Conservation (phyloP, 1,284 basidiomycete species). For the Cryptococcus sp. region DNA sequence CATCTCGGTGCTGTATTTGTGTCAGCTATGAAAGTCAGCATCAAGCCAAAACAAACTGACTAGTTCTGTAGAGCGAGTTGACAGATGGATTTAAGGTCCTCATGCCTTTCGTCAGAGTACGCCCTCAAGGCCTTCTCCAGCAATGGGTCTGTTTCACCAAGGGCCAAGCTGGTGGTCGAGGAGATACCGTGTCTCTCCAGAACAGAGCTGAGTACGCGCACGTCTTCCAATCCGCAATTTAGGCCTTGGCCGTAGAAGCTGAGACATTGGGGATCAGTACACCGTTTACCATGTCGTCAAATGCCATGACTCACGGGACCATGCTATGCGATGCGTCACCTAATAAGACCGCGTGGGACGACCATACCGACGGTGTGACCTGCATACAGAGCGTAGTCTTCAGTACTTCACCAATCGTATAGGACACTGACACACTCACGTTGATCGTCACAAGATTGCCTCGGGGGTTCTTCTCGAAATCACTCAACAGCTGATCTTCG, state of each 20-base stretch:
- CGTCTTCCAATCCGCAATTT: constrained; percentile 97
- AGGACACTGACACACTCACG: constrained; percentile 56
- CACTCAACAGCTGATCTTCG: constrained; percentile 69
- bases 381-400: constrained; percentile 45
- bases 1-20: constrained; percentile 77
- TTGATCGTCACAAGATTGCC: constrained; percentile 88
- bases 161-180: constrained; percentile 42
- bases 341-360: constrained; percentile 80
- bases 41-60: constrained; percentile 59
- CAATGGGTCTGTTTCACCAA: constrained; percentile 50
- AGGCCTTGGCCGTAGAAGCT: constrained; percentile 98
- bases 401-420: neutral
- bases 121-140: constrained; percentile 68
- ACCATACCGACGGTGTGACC: constrained; percentile 86
- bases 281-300: neutral
- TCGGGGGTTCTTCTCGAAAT: constrained; percentile 79
- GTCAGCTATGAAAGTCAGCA: constrained; percentile 3
- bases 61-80: constrained; percentile 94
- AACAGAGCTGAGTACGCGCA: constrained; percentile 78
- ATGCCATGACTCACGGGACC: constrained; percentile 59
- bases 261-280: neutral
- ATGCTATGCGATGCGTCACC: constrained; percentile 96
- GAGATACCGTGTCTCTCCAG: constrained; percentile 70
- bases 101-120: constrained; percentile 79
- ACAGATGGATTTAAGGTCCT: constrained; percentile 85